Percentiles rank a stretch among this genome's conserved stretches.
These are phyloP conservation scores for Aspergillus sclerotialis DNA, from an alignment of 2,329 filamentous ascomycete genomes.

Conservation along the genomic window DNA sequence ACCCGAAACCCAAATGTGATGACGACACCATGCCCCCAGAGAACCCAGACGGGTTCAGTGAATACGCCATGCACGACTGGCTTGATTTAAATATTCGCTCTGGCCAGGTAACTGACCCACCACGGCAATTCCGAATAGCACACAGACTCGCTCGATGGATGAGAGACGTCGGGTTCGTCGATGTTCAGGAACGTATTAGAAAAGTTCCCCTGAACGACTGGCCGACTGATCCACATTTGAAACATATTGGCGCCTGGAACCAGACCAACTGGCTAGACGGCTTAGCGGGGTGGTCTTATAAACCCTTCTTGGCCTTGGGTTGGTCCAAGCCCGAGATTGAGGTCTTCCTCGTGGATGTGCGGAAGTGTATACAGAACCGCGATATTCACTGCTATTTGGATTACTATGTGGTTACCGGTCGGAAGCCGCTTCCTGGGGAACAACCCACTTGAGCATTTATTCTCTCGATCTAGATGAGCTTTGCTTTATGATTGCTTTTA, in stretches of 20 bases:
- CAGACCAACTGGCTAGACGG: slow-evolving; percentile 40
- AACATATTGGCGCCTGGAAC: slow-evolving; percentile 44
- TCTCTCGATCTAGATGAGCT: background rate
- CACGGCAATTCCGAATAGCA: slow-evolving; percentile 45
- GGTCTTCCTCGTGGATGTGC: slow-evolving; percentile 38
- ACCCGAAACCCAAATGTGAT: slow-evolving; percentile 44
- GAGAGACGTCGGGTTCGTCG: slow-evolving; percentile 50
- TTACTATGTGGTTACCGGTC: slow-evolving; percentile 31
- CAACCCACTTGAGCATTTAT: slow-evolving; percentile 6
- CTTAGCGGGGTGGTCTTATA: slow-evolving; percentile 38
- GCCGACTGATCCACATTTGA: slow-evolving; percentile 42
- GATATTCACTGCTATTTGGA: slow-evolving; percentile 37
- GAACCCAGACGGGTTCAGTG: slow-evolving; percentile 30
- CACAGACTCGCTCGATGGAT: slow-evolving; percentile 49
- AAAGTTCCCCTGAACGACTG: slow-evolving; percentile 50
- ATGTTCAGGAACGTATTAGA: slow-evolving; percentile 47
- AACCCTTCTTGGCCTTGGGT: slow-evolving; percentile 34
- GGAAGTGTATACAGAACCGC: slow-evolving; percentile 34
- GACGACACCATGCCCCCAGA: slow-evolving; percentile 46
- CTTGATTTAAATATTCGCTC: slow-evolving; percentile 35
- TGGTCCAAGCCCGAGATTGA: slow-evolving; percentile 42
- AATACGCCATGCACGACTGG: slow-evolving; percentile 43
- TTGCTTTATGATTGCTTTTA: slow-evolving; percentile 10
- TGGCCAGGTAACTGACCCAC: slow-evolving; percentile 38
- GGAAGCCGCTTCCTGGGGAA: slow-evolving; percentile 24